A percentile compares a stretch with the other conserved stretches of the same genome.
Conservation (phyloP, 2,329 filamentous ascomycete species). For the Diaporthe velutina region DNA sequence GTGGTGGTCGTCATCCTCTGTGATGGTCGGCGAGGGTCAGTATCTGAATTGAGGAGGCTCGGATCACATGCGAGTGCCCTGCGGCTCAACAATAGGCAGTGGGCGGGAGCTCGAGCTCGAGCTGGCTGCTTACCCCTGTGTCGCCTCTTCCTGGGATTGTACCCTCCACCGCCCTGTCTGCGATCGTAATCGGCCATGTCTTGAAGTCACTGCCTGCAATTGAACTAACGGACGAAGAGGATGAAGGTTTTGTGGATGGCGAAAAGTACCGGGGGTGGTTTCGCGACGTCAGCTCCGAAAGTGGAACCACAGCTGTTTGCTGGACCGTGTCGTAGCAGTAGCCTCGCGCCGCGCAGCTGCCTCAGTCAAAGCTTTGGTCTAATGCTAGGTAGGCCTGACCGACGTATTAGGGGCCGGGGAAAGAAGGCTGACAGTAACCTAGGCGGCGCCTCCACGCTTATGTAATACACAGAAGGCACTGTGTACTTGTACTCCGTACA, state of each 20-base stretch:
- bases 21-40: constrained; percentile 34
- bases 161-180: constrained; percentile 64
- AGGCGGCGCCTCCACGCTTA: not conserved
- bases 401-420: not conserved
- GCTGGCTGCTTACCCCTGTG: constrained; percentile 73
- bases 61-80: not conserved
- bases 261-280: not conserved
- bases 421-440: not conserved
- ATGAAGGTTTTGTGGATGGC: not conserved
- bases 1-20: constrained; percentile 74
- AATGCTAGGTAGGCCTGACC: not conserved
- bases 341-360: constrained; percentile 31
- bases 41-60: not conserved
- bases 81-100: not conserved
- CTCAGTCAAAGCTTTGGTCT: not conserved
- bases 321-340: constrained; percentile 24
- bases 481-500: not conserved
- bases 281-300: constrained; percentile 31
- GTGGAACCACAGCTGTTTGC: constrained; percentile 31
- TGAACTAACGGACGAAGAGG: not conserved
- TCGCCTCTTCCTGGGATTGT: constrained; percentile 80
- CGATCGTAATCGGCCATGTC: constrained; percentile 70
- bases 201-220: constrained; percentile 16
- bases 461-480: not conserved
- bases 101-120: not conserved